A percentile compares a stretch with the other conserved stretches of the same genome.
phyloP scores from a whole-genome alignment of 257 asterid genomes.

The Solanum tarapatanum region DNA sequence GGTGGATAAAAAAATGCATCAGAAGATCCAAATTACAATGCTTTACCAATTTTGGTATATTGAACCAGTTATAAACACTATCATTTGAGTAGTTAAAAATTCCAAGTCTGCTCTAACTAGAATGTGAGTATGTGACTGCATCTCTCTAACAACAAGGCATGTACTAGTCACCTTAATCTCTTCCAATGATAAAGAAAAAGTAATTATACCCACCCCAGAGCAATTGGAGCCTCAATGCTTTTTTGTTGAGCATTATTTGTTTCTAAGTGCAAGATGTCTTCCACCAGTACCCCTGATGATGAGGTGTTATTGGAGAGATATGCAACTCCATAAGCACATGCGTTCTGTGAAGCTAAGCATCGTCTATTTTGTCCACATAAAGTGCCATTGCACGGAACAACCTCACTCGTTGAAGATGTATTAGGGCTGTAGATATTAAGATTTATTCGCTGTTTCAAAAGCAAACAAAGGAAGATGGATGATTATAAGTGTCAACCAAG shows the following conservation, averaged over 20 bases:
- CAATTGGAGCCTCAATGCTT: constrained; percentile 51
- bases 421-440: constrained; percentile 72
- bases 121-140: not conserved
- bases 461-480: not conserved
- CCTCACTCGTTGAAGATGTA: constrained; percentile 46
- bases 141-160: not conserved
- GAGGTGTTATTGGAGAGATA: constrained; percentile 86
- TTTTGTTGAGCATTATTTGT: constrained; percentile 32
- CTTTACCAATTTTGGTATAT: not conserved
- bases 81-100: not conserved
- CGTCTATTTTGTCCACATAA: constrained; percentile 44
- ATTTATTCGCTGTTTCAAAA: constrained; percentile 41
- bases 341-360: constrained; percentile 40
- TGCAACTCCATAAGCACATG: constrained; percentile 70
- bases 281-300: constrained; percentile 69
- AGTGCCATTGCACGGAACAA: constrained; percentile 69
- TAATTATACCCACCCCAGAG: constrained; percentile 57
- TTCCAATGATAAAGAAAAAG: not conserved
- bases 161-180: not conserved
- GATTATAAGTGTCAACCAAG: not conserved
- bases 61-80: not conserved
- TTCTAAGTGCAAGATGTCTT: constrained; percentile 66
- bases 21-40: not conserved
- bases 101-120: not conserved
- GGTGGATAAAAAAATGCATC: not conserved